Evolutionary conservation across 495 filamentous ascomycete genomes (phyloP), one percentile per base, ranked within the genome.

Genomic region (Glarea lozoyensis): DNA sequence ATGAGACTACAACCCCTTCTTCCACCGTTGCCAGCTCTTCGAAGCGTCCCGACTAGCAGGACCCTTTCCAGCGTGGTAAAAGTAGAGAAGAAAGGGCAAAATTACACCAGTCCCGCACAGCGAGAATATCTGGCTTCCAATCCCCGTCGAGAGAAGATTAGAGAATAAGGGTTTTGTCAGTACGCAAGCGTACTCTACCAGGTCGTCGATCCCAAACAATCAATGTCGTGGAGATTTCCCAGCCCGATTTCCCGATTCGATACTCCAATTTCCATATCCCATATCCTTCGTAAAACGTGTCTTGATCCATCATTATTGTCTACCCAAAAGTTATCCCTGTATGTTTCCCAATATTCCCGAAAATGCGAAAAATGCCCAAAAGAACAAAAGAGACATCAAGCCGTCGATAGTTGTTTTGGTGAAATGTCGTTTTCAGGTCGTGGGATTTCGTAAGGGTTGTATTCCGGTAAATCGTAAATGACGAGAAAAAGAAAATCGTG

Each of bases 311-410:
- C 45, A 35, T 41, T 38, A 42, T 51, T 22, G 37, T 33, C 37
- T 34, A 38, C 32, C 23, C 36, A 29, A 36, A 15, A 29, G 6
- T 19, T 12, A 4, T 40, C 10, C 22, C 38, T 13, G 17, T 27
- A 11, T 13, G 3, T 16, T 17, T 41, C 10, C 30, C 45, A 24
- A 27, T n/a, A n/a, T n/a, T n/a, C n/a, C n/a, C n/a, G n/a, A n/a
- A n/a, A n/a, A n/a, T n/a, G 37, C 39, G 10, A 39, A 17, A 34
- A 40, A 34, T 40, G 24, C 42, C 20, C 37, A 43, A 15, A 31
- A 42, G 48, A 49, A 34, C 52, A 37, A 51, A 40, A 52, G 53
- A 55, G 53, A 52, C 53, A 47, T 55, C 53, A 55, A 55, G 53
- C 45, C 48, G 17, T 41, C 23, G 9, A 22, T 48, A 38, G 36